Percentiles rank a stretch among this genome's conserved stretches.
Conservation (phyloP, 2,329 filamentous ascomycete species). For the Diaporthe sp. region DNA sequence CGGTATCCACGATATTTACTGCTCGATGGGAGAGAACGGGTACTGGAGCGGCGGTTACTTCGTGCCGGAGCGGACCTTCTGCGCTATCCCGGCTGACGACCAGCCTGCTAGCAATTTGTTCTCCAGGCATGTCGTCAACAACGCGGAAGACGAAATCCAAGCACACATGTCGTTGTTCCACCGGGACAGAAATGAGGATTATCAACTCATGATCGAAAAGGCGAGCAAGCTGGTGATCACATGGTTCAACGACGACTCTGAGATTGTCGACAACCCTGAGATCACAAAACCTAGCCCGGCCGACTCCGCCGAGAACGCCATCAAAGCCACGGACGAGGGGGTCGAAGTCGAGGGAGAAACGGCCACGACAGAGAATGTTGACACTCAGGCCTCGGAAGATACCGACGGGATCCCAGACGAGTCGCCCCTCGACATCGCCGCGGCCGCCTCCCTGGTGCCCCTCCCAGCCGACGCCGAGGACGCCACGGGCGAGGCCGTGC, state of each 20-base stretch:
- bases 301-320: conserved; percentile 45
- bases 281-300: conserved; percentile 44
- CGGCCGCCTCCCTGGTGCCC: conserved; percentile 64
- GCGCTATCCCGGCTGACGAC: conserved; percentile 70
- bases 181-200: conserved; percentile 72
- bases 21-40: conserved; percentile 79
- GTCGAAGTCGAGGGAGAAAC: conserved; percentile 40
- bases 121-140: conserved; percentile 72
- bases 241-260: conserved; percentile 67
- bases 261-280: conserved; percentile 58
- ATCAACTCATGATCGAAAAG: conserved; percentile 72
- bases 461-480: conserved; percentile 58
- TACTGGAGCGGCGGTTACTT: conserved; percentile 72
- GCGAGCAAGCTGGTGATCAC: conserved; percentile 69
- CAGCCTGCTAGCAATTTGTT: conserved; percentile 58
- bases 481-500: conserved; percentile 47
- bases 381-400: conserved; percentile 49
- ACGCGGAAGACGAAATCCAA: conserved; percentile 76
- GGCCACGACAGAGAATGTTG: conserved; percentile 35
- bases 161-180: conserved; percentile 79
- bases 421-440: conserved; percentile 67
- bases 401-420: conserved; percentile 55
- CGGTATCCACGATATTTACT: conserved; percentile 82
- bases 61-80: conserved; percentile 82
- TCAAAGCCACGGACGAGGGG: conserved; percentile 45